Evolutionary conservation across 2,329 filamentous ascomycete genomes (phyloP), one percentile per base, ranked within the genome.

Genomic region (Fusarium penzigii): DNA sequence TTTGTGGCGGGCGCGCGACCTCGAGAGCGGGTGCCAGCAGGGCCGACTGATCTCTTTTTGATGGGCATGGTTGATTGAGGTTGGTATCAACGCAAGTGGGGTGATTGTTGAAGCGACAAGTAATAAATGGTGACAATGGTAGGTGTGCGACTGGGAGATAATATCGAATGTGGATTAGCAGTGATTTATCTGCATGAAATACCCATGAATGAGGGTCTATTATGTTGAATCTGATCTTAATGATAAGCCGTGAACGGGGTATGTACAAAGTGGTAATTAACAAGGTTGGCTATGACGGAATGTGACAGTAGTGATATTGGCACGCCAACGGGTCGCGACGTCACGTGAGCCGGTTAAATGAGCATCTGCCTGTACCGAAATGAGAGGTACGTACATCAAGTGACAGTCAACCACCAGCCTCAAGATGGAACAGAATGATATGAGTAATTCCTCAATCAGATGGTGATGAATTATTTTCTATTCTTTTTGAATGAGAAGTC

Each of bases 251-350:
- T 36, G 32, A 36, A 36, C 10, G 13, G 32, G 32, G 13, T 45
- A 39, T 38, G 40, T 52, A 49, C 44, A 49, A 51, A 45, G 48
- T 42, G 48, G 49, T 51, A 53, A 53, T 48, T 36, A 43, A 51
- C 51, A 52, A 42, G 53, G 48, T 50, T 51, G n/a, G 38, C 39
- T 32, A 64, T 65, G 62, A 65, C 60, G 63, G 49, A 50, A 59
- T 56, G 32, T 39, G 48, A 39, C 25, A 50, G 50, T 42, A 50
- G 52, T 57, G 57, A 52, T 42, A 72, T 75, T 82, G 79, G 75
- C 79, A 73, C 76, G 79, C 78, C 79, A 82, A 82, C 80, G 73
- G 76, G 62, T 67, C 74, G 66, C 78, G 78, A 66, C 55, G 54
- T 72, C 79, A 82, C 76, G 78, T 82, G 79, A 70, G 42, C 4